A percentile compares a stretch with the other conserved stretches of the same genome.
phyloP scores from a whole-genome alignment of 768 basidiomycete genomes.

The Rhizopogon vesiculosus region DNA sequence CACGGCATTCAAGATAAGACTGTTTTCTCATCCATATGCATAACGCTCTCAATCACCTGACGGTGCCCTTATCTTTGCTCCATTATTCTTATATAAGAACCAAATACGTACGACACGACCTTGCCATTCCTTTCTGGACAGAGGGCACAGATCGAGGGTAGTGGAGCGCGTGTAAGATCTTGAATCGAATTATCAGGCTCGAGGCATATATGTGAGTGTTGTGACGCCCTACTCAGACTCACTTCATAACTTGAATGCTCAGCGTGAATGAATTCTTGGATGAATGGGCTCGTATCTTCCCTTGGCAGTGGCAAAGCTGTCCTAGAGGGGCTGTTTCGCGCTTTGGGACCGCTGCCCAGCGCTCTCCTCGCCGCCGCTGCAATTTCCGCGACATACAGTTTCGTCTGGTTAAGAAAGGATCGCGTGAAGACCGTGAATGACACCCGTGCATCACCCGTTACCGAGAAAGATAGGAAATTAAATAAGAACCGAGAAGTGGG shows the following conservation, averaged over 20 bases:
- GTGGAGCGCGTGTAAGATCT: not conserved
- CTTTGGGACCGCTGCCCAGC: not conserved
- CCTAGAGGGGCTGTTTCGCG: not conserved
- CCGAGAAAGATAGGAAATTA: conserved; percentile 2
- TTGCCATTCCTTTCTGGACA: not conserved
- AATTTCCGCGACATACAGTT: not conserved
- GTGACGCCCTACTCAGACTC: not conserved
- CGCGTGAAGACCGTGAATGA: not conserved
- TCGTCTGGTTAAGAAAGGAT: conserved; percentile 5
- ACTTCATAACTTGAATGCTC: not conserved
- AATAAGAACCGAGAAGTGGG: conserved; percentile 20
- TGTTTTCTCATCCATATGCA: not conserved
- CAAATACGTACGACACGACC: not conserved
- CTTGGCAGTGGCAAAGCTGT: not conserved
- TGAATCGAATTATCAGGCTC: not conserved
- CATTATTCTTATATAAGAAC: not conserved
- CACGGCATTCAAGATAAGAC: not conserved
- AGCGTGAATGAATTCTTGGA: not conserved
- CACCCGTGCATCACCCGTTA: not conserved
- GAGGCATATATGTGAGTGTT: not conserved
- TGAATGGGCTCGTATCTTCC: not conserved
- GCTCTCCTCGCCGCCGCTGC: not conserved
- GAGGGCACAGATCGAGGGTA: not conserved
- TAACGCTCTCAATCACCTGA: not conserved
- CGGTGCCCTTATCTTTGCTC: not conserved